These are phyloP conservation scores for Arabis alpina DNA, from an alignment of 345 rosid species.

Conservation along the genomic window DNA sequence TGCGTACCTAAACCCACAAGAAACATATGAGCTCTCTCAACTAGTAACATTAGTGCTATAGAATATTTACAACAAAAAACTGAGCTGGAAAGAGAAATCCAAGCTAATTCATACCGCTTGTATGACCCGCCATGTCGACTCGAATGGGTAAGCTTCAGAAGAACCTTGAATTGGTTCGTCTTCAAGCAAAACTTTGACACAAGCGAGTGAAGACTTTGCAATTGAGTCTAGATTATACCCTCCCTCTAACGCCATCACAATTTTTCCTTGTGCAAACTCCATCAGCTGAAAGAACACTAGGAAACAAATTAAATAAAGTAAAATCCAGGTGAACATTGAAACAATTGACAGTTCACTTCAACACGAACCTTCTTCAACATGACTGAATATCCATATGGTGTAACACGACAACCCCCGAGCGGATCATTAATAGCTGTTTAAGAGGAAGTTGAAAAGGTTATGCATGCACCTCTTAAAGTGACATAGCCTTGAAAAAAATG, in stretches of 20 bases:
- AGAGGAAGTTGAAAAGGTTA: slow-evolving; percentile 29
- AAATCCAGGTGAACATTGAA: background rate
- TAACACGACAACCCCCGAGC: slow-evolving; percentile 80
- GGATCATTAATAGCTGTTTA: slow-evolving; percentile 82
- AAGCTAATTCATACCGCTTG: slow-evolving; percentile 49
- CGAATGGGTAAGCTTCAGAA: slow-evolving; percentile 77
- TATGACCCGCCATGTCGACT: slow-evolving; percentile 89
- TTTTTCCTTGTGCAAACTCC: slow-evolving; percentile 84
- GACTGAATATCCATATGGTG: slow-evolving; percentile 83
- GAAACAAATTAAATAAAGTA: slow-evolving; percentile 9
- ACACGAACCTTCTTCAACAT: slow-evolving; percentile 73
- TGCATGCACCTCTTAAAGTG: background rate
- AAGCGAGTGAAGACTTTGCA: slow-evolving; percentile 86
- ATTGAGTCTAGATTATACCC: slow-evolving; percentile 88
- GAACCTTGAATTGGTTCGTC: slow-evolving; percentile 55
- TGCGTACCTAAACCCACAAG: slow-evolving; percentile 66
- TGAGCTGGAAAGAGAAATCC: background rate
- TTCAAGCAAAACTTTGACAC: slow-evolving; percentile 81
- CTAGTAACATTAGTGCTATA: slow-evolving; percentile 11
- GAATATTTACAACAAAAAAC: background rate
- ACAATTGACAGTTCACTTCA: too few species aligned
- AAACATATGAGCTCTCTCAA: slow-evolving; percentile 20
- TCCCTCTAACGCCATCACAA: slow-evolving; percentile 89
- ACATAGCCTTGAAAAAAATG: slow-evolving; percentile 3
- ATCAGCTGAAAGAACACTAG: slow-evolving; percentile 58